phyloP scores from a whole-genome alignment of 805 yeast genomes.

The Yamadazyma nakazawae region DNA sequence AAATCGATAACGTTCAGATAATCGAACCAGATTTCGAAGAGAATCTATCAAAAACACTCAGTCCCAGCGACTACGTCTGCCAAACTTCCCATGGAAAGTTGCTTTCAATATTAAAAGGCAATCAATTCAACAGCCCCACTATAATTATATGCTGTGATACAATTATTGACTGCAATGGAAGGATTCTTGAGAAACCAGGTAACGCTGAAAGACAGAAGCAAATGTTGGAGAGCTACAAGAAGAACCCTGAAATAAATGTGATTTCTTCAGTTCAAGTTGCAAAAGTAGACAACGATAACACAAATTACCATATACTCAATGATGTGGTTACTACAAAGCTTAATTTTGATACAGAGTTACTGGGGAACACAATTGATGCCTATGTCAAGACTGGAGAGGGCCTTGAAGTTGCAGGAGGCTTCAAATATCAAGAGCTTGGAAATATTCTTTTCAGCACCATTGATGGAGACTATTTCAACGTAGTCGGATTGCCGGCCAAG shows the following conservation, averaged over 20 bases:
- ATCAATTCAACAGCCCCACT: conserved; percentile 6
- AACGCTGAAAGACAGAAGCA: conserved; percentile 24
- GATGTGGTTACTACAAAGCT: conserved; percentile 36
- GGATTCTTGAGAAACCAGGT: conserved; percentile 75
- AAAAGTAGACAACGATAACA: conserved; percentile 9
- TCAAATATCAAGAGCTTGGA: conserved; percentile 74
- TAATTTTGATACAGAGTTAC: conserved; percentile 42
- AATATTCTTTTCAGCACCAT: conserved; percentile 59
- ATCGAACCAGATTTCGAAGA: conserved; percentile 74
- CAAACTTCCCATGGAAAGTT: conserved; percentile 72
- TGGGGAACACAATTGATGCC: conserved; percentile 52
- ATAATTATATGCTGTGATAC: conserved; percentile 70
- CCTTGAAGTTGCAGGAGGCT: conserved; percentile 85
- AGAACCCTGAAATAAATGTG: conserved; percentile 23
- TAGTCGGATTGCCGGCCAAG: conserved; percentile 81
- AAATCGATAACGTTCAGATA: conserved; percentile 43
- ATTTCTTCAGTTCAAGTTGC: conserved; percentile 33
- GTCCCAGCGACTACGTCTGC: conserved; percentile 57
- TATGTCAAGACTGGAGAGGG: conserved; percentile 79
- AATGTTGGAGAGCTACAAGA: conserved; percentile 27
- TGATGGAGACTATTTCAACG: conserved; percentile 80
- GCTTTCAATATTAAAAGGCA: conserved; percentile 45
- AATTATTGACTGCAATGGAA: conserved; percentile 54
- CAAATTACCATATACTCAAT: neutral
- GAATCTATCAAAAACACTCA: conserved; percentile 55